Evolutionary conservation across 1,284 basidiomycete species (phyloP).

Genomic region (Pholiota adiposa): DNA sequence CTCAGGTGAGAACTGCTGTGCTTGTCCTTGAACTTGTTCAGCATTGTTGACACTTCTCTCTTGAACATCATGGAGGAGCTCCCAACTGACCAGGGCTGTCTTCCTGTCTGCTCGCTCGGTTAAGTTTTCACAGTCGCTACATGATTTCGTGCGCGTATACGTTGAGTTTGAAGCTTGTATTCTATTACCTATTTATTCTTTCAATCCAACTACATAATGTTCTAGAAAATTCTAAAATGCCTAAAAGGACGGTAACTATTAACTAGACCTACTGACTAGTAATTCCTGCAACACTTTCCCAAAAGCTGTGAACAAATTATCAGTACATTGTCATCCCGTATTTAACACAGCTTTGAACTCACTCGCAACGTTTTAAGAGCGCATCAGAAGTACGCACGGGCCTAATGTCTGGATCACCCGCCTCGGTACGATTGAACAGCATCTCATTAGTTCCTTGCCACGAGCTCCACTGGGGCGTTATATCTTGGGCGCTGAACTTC

Average conservation of each 20-base stretch:
- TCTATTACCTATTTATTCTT: too few relatives aligned
- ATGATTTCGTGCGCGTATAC: too few relatives aligned
- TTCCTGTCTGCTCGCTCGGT: too few relatives aligned
- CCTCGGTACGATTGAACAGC: slow-evolving; percentile 31
- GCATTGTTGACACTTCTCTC: too few relatives aligned
- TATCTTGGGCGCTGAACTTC: slow-evolving; percentile 29
- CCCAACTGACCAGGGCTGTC: too few relatives aligned
- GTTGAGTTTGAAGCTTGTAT: too few relatives aligned
- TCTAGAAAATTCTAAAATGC: too few relatives aligned
- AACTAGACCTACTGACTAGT: background rate
- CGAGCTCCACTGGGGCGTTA: slow-evolving; percentile 23
- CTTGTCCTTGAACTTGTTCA: too few relatives aligned
- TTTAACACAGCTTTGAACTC: slow-evolving; percentile 7
- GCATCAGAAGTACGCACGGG: slow-evolving; percentile 21
- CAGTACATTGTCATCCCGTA: background rate
- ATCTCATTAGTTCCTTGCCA: slow-evolving; percentile 26
- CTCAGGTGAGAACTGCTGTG: background rate
- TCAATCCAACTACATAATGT: too few relatives aligned
- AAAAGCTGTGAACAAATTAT: background rate
- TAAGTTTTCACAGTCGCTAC: too few relatives aligned
- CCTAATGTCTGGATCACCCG: slow-evolving; percentile 24
- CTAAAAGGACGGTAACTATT: too few relatives aligned
- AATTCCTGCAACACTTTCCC: background rate
- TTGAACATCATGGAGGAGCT: too few relatives aligned
- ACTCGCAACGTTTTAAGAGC: slow-evolving; percentile 26